These are phyloP conservation scores for Umbelopsis ramanniana DNA, from an alignment of 192 early-diverging fungal species.

Conservation along the genomic window DNA sequence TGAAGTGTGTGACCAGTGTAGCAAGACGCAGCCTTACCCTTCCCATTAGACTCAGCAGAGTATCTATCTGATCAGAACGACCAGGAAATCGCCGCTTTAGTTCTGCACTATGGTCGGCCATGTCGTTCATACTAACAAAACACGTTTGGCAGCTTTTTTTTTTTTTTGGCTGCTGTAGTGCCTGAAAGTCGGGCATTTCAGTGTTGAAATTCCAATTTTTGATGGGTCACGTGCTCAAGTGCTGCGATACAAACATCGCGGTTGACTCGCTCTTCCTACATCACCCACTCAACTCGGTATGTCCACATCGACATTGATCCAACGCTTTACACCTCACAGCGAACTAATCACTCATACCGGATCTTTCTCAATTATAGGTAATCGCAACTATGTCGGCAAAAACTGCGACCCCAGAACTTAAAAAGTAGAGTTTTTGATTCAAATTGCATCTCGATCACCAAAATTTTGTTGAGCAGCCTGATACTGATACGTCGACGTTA, in stretches of 20 bases:
- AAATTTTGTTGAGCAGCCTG: not conserved
- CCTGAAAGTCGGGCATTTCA: too few species aligned
- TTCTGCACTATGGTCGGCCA: slow-evolving; percentile 7
- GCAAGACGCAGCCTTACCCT: slow-evolving; percentile 27
- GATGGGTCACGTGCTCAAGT: too few species aligned
- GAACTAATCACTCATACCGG: not conserved
- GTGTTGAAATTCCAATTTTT: too few species aligned
- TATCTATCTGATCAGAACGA: slow-evolving; percentile 45
- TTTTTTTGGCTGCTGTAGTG: too few species aligned
- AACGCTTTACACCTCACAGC: not conserved
- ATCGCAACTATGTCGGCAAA: slow-evolving; percentile 28
- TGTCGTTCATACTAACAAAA: not conserved
- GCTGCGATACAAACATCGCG: not conserved
- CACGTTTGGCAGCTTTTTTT: too few species aligned
- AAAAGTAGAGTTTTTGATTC: slow-evolving; percentile 35
- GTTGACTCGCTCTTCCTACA: not conserved
- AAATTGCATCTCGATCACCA: not conserved
- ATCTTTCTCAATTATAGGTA: not conserved
- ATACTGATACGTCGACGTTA: not conserved
- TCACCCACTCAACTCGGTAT: not conserved
- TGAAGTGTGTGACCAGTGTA: not conserved
- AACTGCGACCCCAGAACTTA: slow-evolving; percentile 46
- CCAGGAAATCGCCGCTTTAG: slow-evolving; percentile 46
- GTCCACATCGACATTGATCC: not conserved
- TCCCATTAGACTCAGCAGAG: slow-evolving; percentile 50